These are phyloP conservation scores for Candida chilensis DNA, from an alignment of 805 yeast species.

Conservation along the genomic window DNA sequence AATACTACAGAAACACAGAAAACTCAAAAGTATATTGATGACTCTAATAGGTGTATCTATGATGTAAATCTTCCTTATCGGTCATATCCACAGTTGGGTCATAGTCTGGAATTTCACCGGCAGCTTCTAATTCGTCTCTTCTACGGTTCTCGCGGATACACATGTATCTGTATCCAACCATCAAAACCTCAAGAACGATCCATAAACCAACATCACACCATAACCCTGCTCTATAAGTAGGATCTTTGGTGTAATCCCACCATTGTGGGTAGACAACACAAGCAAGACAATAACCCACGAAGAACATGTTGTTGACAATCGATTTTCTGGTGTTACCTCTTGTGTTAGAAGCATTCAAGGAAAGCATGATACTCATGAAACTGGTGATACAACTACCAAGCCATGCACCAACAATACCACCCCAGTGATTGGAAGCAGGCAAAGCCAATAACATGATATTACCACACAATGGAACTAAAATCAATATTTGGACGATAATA, in stretches of 20 bases:
- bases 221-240: constrained; percentile 8
- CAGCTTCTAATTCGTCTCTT: constrained; percentile 7
- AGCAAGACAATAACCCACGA: constrained; percentile 9
- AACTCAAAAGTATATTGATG: too few species aligned
- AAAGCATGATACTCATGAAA: constrained; percentile 6
- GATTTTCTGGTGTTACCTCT: constrained; percentile 8
- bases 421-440: constrained; percentile 10
- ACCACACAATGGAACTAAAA: constrained; percentile 12
- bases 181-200: constrained; percentile 10
- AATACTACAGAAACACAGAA: too few species aligned
- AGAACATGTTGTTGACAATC: constrained; percentile 4
- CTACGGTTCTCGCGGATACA: constrained; percentile 12
- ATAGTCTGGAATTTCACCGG: constrained; percentile 7
- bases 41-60: too few species aligned
- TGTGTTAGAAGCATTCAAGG: constrained; percentile 5
- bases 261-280: constrained; percentile 10
- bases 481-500: constrained; percentile 6
- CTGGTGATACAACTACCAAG: constrained; percentile 7
- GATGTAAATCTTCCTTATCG: constrained; percentile 12
- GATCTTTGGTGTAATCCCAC: constrained; percentile 8
- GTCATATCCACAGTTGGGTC: constrained; percentile 12
- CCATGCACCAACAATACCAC: constrained; percentile 8
- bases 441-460: constrained; percentile 8
- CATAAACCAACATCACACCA: constrained; percentile 15
- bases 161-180: constrained; percentile 13